Evolutionary conservation across 352 stramenopile genomes (phyloP), one percentile per base, ranked within the genome.

Genomic region (Globisporangium alternatum): DNA sequence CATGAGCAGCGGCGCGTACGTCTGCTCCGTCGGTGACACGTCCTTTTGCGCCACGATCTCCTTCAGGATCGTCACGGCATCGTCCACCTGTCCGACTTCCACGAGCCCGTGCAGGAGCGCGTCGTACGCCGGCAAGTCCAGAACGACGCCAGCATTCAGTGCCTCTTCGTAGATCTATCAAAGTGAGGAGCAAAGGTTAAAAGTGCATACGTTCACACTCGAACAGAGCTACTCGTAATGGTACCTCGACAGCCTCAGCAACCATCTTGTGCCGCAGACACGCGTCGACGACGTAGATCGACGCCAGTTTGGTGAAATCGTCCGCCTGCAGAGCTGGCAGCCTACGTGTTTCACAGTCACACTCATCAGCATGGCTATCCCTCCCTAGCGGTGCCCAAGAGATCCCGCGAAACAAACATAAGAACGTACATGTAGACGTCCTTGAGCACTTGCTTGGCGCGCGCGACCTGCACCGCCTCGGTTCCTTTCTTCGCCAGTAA

Each of bases 251-350:
- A 0, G 83, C 83, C 57, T 90, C 71, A 35, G 71, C 25, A 25
- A 89, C 64, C 60, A 86, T 71, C 3, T 74, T 51, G 47, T 81
- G 67, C 6, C 74, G 66, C 30, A 89, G 56, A 72, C 83, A 91
- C 28, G 72, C 77, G 53, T 89, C 79, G n/a, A 85, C 59, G 19
- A 88, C 75, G 68, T 84, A 89, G 58, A 91, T 90, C 28, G 69
- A 77, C 45, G 83, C 83, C 39, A 91, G 59, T 48, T 85, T 83
- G 56, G 80, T 91, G 17, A 72, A 69, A 51, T 91, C 83, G 60
- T 88, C 80, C n/a, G 68, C 56, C n/a, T 72, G 17, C n/a, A 89
- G 79, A 19, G 62, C 31, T 19, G 78, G 68, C 8, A 44, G 35
- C 35, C 72, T 77, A 54, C 13, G 37, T 8, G 7, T 8, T 9